Evolutionary conservation across 768 basidiomycete species (phyloP).

Genomic region (Xerocomus spinulosus): DNA sequence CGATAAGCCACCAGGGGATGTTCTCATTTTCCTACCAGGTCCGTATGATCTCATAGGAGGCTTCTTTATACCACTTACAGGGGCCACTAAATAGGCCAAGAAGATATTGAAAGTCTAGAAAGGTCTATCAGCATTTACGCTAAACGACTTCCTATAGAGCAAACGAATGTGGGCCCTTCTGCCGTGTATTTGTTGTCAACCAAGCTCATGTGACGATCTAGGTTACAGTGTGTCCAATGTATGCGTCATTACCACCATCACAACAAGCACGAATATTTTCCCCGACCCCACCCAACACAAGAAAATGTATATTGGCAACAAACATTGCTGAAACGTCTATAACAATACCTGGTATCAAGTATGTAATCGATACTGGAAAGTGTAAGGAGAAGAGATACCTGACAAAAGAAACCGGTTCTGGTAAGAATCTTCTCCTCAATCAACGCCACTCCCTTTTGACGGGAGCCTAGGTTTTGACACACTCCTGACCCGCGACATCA

Average conservation of each 20-base stretch:
- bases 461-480: slow-evolving; percentile 73
- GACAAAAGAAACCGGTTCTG: slow-evolving; percentile 62
- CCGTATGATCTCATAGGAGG: not conserved
- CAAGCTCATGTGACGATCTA: slow-evolving; percentile 26
- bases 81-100: slow-evolving; percentile 67
- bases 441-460: not conserved
- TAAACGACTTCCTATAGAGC: slow-evolving; percentile 59
- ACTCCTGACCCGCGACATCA: slow-evolving; percentile 75
- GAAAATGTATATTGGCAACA: slow-evolving; percentile 93
- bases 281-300: slow-evolving; percentile 55
- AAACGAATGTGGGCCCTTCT: slow-evolving; percentile 41
- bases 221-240: slow-evolving; percentile 79
- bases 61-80: no score
- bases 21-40: slow-evolving; percentile 93
- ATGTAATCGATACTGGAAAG: slow-evolving; percentile 94
- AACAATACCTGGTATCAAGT: slow-evolving; percentile 93
- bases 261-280: slow-evolving; percentile 79
- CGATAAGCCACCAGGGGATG: slow-evolving; percentile 75
- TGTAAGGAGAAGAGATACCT: slow-evolving; percentile 93
- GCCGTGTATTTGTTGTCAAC: not conserved
- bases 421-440: slow-evolving; percentile 30
- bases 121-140: slow-evolving; percentile 68
- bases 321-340: slow-evolving; percentile 99
- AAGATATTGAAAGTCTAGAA: slow-evolving; percentile 89
- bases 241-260: slow-evolving; percentile 73